Percentiles rank a stretch among this genome's conserved stretches.
These are phyloP conservation scores for Euphrasia arctica DNA, from an alignment of 305 asterid species.

Conservation along the genomic window DNA sequence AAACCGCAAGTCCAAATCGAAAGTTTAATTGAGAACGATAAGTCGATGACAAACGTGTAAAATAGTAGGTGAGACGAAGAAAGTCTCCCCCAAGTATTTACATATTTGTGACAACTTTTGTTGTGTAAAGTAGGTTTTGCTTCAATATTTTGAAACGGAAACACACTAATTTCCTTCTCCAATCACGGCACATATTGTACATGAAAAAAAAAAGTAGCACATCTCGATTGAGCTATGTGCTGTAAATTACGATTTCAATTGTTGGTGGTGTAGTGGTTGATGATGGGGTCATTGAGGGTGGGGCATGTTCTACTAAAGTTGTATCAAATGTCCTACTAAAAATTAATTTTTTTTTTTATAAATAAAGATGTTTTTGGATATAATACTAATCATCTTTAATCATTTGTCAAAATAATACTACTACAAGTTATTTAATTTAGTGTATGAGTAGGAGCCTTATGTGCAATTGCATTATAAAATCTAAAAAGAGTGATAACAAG, in stretches of 20 bases:
- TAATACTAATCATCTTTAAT: too few species aligned
- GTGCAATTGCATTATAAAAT: not conserved
- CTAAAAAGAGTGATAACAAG: not conserved
- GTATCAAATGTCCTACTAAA: too few species aligned
- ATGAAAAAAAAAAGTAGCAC: not conserved
- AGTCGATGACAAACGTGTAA: too few species aligned
- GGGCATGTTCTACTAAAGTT: not conserved
- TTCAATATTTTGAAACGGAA: not conserved
- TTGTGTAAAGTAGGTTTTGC: not conserved
- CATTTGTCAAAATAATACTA: not conserved
- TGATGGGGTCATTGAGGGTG: not conserved
- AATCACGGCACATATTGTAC: not conserved
- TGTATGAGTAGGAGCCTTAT: not conserved
- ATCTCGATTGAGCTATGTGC: not conserved
- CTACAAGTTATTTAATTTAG: not conserved
- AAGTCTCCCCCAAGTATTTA: too few species aligned
- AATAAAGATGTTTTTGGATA: not conserved
- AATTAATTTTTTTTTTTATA: too few species aligned
- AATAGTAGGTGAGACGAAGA: too few species aligned
- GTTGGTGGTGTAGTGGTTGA: not conserved
- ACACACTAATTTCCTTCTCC: not conserved
- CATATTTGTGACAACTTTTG: too few species aligned
- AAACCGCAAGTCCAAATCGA: too few species aligned
- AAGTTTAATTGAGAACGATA: too few species aligned
- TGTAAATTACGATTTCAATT: not conserved